Percentiles rank a stretch among this genome's conserved stretches.
Evolutionary conservation across 306 rosid genomes (phyloP).

Genomic region (Echinosophora koreensis): DNA sequence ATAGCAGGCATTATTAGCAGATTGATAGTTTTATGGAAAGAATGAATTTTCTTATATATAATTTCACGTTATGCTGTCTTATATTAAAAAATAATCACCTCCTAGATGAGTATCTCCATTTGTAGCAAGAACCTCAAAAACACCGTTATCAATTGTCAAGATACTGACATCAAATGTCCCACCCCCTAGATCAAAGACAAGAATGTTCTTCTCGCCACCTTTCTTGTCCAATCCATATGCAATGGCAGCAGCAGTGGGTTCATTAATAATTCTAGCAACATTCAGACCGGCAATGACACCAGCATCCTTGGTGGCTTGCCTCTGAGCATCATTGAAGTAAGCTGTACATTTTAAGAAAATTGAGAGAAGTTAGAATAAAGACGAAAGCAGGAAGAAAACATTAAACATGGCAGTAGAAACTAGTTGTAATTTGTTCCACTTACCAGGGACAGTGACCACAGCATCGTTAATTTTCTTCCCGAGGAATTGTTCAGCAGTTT

Average conservation of each 20-base stretch:
- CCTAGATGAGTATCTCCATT: constrained; percentile 99
- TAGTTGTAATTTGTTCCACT: constrained; percentile 24
- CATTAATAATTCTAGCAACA: constrained; percentile 96
- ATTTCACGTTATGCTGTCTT: neutral
- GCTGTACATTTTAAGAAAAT: constrained; percentile 59
- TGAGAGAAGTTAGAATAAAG: neutral
- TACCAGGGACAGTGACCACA: constrained; percentile 97
- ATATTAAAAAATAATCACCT: constrained; percentile 57
- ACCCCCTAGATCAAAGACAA: constrained; percentile 98
- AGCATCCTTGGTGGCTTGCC: constrained; percentile 99
- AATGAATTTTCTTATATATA: neutral
- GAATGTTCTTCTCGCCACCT: constrained; percentile 99
- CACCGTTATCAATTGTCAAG: constrained; percentile 98
- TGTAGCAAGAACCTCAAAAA: constrained; percentile 94
- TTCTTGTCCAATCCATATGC: constrained; percentile 98
- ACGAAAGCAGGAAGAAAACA: neutral
- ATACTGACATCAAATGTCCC: constrained; percentile 98
- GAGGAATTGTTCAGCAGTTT: constrained; percentile 96
- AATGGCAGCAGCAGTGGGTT: constrained; percentile 98
- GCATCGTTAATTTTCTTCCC: constrained; percentile 93
- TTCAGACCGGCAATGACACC: constrained; percentile 95
- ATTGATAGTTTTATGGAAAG: neutral
- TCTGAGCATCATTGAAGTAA: constrained; percentile 98
- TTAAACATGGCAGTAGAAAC: neutral
- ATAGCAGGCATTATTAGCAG: neutral